Percentiles rank a stretch among this genome's conserved stretches.
These are phyloP conservation scores for Haplosporangium sp. DNA, from an alignment of 371 early-diverging fungal species.

Conservation along the genomic window DNA sequence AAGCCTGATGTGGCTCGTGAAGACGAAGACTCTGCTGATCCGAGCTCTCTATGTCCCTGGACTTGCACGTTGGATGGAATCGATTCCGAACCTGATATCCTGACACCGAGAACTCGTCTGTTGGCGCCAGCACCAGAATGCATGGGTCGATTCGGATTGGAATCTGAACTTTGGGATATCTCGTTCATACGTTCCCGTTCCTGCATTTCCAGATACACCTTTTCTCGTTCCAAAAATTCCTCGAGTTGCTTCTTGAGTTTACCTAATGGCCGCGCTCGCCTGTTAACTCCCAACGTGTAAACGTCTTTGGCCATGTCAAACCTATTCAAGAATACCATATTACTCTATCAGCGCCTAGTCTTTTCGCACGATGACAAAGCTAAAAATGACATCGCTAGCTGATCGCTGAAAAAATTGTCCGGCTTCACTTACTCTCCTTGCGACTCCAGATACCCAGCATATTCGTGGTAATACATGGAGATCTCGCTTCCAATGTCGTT, in stretches of 20 bases:
- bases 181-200: slow-evolving; percentile 21
- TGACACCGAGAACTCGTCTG: slow-evolving; percentile 19
- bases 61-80: slow-evolving; percentile 15
- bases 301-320: slow-evolving; percentile 65
- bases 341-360: not conserved
- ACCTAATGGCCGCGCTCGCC: slow-evolving; percentile 64
- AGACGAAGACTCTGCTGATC: slow-evolving; percentile 1
- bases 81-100: slow-evolving; percentile 25
- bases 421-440: slow-evolving; percentile 55
- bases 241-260: slow-evolving; percentile 58
- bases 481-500: slow-evolving; percentile 78
- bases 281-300: slow-evolving; percentile 63
- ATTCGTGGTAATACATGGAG: slow-evolving; percentile 83
- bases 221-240: slow-evolving; percentile 56
- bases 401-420: not conserved
- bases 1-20: slow-evolving; percentile 1
- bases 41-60: slow-evolving; percentile 12
- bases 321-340: slow-evolving; percentile 31
- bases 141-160: not conserved
- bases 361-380: not conserved
- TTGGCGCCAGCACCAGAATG: slow-evolving; percentile 3
- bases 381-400: not conserved
- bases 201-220: slow-evolving; percentile 9
- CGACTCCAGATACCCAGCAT: slow-evolving; percentile 72
- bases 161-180: slow-evolving; percentile 12